Base-by-base conservation (phyloP, 345 rosid species). In the Gossypium rotundifolium region DNA sequence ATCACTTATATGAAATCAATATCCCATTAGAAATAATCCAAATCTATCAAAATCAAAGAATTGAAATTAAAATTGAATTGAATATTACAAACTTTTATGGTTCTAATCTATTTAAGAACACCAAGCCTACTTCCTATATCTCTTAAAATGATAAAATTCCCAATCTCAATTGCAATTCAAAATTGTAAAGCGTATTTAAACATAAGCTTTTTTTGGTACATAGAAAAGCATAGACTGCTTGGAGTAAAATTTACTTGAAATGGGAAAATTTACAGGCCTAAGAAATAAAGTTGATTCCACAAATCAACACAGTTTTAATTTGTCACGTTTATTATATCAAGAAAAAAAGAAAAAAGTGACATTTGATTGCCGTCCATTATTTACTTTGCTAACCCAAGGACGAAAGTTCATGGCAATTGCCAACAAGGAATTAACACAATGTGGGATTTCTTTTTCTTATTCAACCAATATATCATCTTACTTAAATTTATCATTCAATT, bases 351-450 rank as follows among this genome's bases (percentile, higher is more conserved):
- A 2, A 25, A 33, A 17, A 40, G 12, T 17, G n/a, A 11, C 9
- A 65, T 42, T 65, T 44, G n/a, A 11, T 65, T 65, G 48, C 70
- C 53, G 33, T 65, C 52, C 70, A 65, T 63, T 63, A 3, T 63
- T 38, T 25, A 27, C 22, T 38, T 63, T 63, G 51, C 69, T 9
- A 63, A 9, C 7, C 22, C 51, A 65, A n/a, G 27, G 51, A 65
- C 51, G 20, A 65, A 65, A 65, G 9, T 65, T 65, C 3, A 4
- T 42, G 29, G 5, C 9, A 42, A 38, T 65, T 65, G 52, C 52
- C n/a, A 44, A 65, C 1, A 44, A 42, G 69, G 69, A 14, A 40
- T 3, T 40, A 64, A 64, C 14, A 40, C 51, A n/a, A 40, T 40
- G 9, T 18, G 9, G 52, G 18, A 44, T n/a, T 65, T 65, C 17